phyloP scores from a whole-genome alignment of 495 filamentous ascomycete species.

The Talaromyces ruber region DNA sequence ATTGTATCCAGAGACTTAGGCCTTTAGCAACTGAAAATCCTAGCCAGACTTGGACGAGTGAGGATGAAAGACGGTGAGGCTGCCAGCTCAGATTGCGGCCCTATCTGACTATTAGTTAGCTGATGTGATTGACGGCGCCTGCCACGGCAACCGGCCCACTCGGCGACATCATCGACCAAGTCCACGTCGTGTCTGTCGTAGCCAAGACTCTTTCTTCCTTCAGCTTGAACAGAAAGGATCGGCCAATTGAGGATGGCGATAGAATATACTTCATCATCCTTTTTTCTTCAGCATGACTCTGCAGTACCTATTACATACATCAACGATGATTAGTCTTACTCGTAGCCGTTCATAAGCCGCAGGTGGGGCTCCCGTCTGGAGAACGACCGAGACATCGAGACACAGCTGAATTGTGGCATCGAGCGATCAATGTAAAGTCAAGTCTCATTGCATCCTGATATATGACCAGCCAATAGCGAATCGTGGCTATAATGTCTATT shows the following conservation, averaged over 20 bases:
- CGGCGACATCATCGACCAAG: neutral
- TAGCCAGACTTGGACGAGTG: neutral
- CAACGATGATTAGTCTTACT: neutral
- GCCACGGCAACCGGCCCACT: slow-evolving; percentile 6
- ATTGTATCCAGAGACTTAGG: neutral
- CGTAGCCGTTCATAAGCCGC: too few relatives aligned
- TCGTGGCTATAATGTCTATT: neutral
- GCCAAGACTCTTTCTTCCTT: slow-evolving; percentile 15
- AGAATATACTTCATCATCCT: neutral
- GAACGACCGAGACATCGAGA: neutral
- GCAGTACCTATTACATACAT: neutral
- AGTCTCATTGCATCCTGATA: neutral
- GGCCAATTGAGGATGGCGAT: neutral
- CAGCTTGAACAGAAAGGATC: neutral
- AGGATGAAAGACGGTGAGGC: neutral
- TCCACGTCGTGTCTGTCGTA: neutral
- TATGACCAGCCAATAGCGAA: neutral
- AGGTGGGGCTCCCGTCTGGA: neutral
- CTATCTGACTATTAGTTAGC: neutral
- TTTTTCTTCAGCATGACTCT: neutral
- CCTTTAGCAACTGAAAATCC: neutral
- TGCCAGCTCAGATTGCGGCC: neutral
- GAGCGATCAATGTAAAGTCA: neutral
- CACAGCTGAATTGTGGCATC: neutral
- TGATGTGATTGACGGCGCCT: neutral